Evolutionary conservation across 1,284 basidiomycete species (phyloP).

Genomic region (Trametes sp.): DNA sequence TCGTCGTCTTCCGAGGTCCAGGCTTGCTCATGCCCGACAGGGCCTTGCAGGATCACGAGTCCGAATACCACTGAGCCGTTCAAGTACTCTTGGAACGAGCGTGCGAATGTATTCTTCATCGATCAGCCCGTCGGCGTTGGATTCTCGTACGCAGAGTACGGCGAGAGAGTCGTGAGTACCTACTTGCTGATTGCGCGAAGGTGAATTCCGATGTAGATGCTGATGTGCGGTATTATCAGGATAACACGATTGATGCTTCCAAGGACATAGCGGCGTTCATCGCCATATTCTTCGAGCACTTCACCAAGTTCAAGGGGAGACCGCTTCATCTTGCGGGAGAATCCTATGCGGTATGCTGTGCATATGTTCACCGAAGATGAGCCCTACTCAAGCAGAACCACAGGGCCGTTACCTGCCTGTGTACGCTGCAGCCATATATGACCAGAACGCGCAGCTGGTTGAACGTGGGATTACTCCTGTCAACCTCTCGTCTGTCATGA

Average conservation of each 20-base stretch:
- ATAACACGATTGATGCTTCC: constrained; percentile 75
- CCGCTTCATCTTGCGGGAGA: constrained; percentile 76
- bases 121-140: constrained; percentile 73
- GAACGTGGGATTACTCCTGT: constrained; percentile 69
- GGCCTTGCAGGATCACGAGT: constrained; percentile 47
- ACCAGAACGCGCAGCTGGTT: constrained; percentile 70
- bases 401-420: constrained; percentile 86
- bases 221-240: constrained; percentile 37
- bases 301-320: constrained; percentile 67
- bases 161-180: constrained; percentile 59
- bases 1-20: too few relatives aligned
- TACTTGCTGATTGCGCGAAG: neutral
- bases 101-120: constrained; percentile 75
- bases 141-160: constrained; percentile 77
- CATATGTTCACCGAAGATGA: too few relatives aligned
- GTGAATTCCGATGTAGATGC: too few relatives aligned
- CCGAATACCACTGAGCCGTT: constrained; percentile 55
- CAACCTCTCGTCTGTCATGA: constrained; percentile 81
- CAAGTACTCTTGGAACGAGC: constrained; percentile 71
- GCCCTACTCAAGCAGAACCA: too few relatives aligned
- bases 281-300: constrained; percentile 78
- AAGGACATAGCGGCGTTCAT: constrained; percentile 78
- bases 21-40: too few relatives aligned
- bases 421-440: constrained; percentile 81
- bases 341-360: constrained; percentile 62